phyloP scores from a whole-genome alignment of 1,284 basidiomycete genomes.

The Ganoderma boninense region DNA sequence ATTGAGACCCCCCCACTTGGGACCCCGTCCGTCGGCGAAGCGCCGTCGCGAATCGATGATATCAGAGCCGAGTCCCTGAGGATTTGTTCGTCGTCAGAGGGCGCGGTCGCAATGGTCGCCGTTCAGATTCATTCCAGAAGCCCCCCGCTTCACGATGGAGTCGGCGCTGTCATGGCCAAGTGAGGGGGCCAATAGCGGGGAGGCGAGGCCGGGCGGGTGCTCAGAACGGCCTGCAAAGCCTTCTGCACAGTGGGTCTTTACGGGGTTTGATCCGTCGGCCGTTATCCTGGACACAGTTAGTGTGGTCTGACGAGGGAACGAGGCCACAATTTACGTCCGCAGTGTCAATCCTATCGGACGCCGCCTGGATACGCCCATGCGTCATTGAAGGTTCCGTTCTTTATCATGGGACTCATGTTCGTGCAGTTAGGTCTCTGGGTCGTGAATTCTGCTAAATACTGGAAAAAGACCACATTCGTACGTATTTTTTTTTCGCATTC shows the following conservation, averaged over 20 bases:
- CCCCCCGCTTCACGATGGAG: not conserved
- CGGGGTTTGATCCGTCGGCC: not conserved
- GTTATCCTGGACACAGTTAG: not conserved
- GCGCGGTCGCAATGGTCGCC: not conserved
- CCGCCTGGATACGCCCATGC: not conserved
- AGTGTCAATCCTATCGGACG: not conserved
- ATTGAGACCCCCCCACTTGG: not conserved
- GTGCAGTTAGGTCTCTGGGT: constrained; percentile 72
- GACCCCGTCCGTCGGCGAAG: not conserved
- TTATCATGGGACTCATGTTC: not conserved
- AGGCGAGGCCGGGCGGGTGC: not conserved
- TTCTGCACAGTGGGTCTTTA: not conserved
- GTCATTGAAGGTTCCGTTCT: not conserved
- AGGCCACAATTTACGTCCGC: not conserved
- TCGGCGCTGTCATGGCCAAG: not conserved
- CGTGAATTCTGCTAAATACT: constrained; percentile 73
- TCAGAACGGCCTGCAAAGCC: not conserved
- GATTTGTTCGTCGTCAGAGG: not conserved
- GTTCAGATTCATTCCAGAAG: not conserved
- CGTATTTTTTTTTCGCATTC: constrained; percentile 38
- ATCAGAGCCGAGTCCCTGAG: not conserved
- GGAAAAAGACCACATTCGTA: constrained; percentile 71
- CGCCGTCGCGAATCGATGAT: constrained; percentile 3
- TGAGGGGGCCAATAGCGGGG: not conserved
- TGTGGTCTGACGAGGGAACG: not conserved